Evolutionary conservation across 2,329 filamentous ascomycete species (phyloP).

Genomic region (Epichloe amarillans): DNA sequence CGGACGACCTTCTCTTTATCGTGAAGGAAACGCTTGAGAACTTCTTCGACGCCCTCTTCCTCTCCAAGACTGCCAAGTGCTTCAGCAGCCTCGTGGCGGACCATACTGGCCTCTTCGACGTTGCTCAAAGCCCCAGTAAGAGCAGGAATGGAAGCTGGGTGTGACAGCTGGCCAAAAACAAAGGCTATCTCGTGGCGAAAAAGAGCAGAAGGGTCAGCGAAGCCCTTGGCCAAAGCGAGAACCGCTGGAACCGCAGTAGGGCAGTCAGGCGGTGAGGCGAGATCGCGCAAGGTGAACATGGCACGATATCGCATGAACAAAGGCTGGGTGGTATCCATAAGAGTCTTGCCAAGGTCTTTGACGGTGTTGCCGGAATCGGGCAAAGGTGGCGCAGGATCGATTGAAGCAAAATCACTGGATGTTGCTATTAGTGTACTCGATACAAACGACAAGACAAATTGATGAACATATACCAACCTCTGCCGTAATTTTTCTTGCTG

Average conservation of each 20-base stretch:
- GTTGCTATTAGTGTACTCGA: background rate
- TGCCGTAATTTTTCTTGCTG: slow-evolving; percentile 65
- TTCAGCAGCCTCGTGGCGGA: slow-evolving; percentile 93
- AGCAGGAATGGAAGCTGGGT: slow-evolving; percentile 91
- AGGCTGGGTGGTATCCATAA: slow-evolving; percentile 67
- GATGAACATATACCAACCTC: slow-evolving; percentile 44
- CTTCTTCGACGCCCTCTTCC: slow-evolving; percentile 83
- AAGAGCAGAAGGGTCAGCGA: slow-evolving; percentile 74
- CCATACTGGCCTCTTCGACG: slow-evolving; percentile 80
- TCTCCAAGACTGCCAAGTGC: slow-evolving; percentile 88
- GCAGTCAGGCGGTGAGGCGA: slow-evolving; percentile 83
- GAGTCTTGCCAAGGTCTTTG: slow-evolving; percentile 56
- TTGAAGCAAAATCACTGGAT: slow-evolving; percentile 77
- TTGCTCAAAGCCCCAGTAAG: slow-evolving; percentile 68
- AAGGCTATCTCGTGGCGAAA: slow-evolving; percentile 98
- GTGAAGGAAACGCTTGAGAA: slow-evolving; percentile 67
- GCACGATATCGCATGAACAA: slow-evolving; percentile 91
- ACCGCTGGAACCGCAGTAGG: slow-evolving; percentile 83
- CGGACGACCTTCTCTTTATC: slow-evolving; percentile 88
- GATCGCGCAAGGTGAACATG: slow-evolving; percentile 94
- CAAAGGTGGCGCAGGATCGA: slow-evolving; percentile 87
- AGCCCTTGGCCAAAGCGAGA: slow-evolving; percentile 70
- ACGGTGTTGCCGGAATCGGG: slow-evolving; percentile 58
- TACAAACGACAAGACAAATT: background rate
- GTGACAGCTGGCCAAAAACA: slow-evolving; percentile 90